Evolutionary conservation across 106 monocot species (phyloP), one percentile per base, ranked within the genome.

Genomic region (Narthecium ossifragum): DNA sequence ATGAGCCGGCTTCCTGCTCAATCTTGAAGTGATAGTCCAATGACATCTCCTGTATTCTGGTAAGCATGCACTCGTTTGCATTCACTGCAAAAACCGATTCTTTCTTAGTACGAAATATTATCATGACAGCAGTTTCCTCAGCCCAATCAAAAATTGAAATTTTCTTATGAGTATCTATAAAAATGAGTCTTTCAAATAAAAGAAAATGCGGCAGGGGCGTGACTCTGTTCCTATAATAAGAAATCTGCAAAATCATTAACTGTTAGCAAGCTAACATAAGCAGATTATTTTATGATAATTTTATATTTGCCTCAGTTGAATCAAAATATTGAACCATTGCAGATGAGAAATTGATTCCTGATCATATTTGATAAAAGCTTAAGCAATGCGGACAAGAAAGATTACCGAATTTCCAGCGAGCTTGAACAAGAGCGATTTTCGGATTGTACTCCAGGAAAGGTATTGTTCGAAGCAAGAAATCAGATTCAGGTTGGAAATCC

Each of bases 21-120:
- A 90, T 75, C 73, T 90, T 90, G 62, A 90, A 90, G 71, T 90
- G 88, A 68, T 90, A 90, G 56, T 90, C 79, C 72, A 90, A 73
- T 17, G 85, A 85, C 67, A 90, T 90, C 64, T 90, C 85, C 59
- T 90, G 90, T 55, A 90, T 82, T 51, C 85, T 85, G 27, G 90
- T 85, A 75, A 90, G 63, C 37, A 90, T 52, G 55, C 90, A 90
- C 47, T 90, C 90, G 39, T 85, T 56, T 15, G 85, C 64, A 51
- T 90, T 90, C 51, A 81, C 89, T 90, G 47, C 55, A 61, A 9
- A 64, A 53, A 34, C n/a, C n/a, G n/a, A n/a, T n/a, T n/a, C n/a
- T n/a, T n/a, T n/a, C n/a, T n/a, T n/a, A n/a, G n/a, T n/a, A n/a
- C n/a, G n/a, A n/a, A n/a, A n/a, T n/a, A n/a, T n/a, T n/a, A n/a